Conservation (phyloP, 768 basidiomycete species). For the Chalciporus piperatus region DNA sequence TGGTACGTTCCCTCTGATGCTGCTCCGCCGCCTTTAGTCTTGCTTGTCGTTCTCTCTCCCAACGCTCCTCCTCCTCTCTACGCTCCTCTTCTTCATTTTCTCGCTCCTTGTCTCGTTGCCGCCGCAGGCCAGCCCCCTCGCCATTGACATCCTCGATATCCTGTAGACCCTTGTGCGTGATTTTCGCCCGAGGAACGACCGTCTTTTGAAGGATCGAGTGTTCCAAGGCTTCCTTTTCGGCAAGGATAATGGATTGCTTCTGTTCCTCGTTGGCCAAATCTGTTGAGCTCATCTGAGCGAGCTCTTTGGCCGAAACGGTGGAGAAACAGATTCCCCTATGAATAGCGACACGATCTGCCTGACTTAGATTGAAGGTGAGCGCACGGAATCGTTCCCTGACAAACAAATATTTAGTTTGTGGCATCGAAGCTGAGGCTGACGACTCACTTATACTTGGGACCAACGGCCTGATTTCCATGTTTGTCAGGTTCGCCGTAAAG, state of each 20-base stretch:
- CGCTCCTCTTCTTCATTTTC: conserved; percentile 67
- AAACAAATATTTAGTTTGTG: conserved; percentile 7
- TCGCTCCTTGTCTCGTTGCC: conserved; percentile 52
- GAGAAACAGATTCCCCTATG: conserved; percentile 74
- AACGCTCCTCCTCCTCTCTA: conserved; percentile 47
- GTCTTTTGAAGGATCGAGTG: conserved; percentile 81
- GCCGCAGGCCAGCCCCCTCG: conserved; percentile 37
- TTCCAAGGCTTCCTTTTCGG: conserved; percentile 78
- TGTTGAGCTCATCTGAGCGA: conserved; percentile 83
- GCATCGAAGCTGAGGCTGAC: conserved; percentile 6
- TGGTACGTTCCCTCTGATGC: conserved; percentile 45
- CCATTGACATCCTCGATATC: conserved; percentile 81
- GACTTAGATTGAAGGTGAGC: conserved; percentile 83
- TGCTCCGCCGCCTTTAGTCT: conserved; percentile 50
- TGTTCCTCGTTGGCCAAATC: conserved; percentile 87
- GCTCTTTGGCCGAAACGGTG: conserved; percentile 63
- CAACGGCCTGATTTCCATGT: conserved; percentile 56
- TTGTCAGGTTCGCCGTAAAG: conserved; percentile 78
- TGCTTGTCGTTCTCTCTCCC: conserved; percentile 67
- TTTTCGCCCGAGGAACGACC: conserved; percentile 66
- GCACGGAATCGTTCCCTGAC: conserved; percentile 86
- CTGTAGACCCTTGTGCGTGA: conserved; percentile 91
- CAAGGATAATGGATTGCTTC: conserved; percentile 76
- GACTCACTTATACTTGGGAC: conserved; percentile 77
- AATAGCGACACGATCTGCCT: conserved; percentile 74